Evolutionary conservation across 305 asterid species (phyloP).

Genomic region (Solanum hybrid): DNA sequence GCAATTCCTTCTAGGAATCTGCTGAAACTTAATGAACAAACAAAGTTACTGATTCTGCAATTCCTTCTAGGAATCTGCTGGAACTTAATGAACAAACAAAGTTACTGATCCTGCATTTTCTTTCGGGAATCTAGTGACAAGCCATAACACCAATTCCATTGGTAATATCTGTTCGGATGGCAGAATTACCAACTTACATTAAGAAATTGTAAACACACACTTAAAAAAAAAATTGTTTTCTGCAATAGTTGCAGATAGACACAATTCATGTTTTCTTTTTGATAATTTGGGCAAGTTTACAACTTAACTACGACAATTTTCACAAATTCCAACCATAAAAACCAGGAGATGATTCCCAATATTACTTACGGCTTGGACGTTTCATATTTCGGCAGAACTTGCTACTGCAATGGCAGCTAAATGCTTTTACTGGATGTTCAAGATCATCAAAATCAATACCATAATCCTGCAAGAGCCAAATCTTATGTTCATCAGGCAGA

Average conservation of each 20-base stretch:
- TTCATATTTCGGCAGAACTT: conserved; percentile 31
- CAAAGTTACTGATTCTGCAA: not conserved
- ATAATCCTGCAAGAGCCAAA: conserved; percentile 50
- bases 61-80: not conserved
- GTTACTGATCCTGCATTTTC: not conserved
- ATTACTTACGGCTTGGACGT: conserved; percentile 42
- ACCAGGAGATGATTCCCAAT: not conserved
- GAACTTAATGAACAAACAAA: not conserved
- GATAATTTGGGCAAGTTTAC: not conserved
- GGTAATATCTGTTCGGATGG: not conserved
- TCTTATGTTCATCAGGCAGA: not conserved
- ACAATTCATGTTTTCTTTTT: not conserved
- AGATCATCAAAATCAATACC: conserved; percentile 88
- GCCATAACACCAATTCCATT: not conserved
- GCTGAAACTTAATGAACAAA: not conserved
- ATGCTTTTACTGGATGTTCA: conserved; percentile 79
- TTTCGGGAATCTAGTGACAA: not conserved
- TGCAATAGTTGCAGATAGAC: not conserved
- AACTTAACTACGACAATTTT: not conserved
- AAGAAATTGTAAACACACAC: not conserved
- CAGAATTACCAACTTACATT: not conserved
- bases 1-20: not conserved
- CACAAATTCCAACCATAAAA: not conserved
- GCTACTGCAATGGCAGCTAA: conserved; percentile 53
- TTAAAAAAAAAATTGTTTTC: not conserved